These are phyloP conservation scores for Diaporthe sp. DNA, from an alignment of 2,329 filamentous ascomycete genomes.

Conservation along the genomic window DNA sequence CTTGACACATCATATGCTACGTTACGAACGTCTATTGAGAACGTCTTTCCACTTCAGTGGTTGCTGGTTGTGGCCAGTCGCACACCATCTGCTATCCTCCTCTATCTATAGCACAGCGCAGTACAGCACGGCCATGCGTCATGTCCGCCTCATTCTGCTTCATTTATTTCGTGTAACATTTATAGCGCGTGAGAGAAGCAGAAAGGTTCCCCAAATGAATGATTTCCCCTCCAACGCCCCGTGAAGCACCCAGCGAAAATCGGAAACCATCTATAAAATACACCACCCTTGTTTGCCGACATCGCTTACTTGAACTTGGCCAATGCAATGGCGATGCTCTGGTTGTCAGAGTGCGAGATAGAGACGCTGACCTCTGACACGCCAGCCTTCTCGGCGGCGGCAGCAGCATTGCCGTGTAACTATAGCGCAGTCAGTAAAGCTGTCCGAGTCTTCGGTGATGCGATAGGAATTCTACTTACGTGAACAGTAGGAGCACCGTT, in stretches of 20 bases:
- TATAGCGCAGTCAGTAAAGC: conserved; percentile 60
- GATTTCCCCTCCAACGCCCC: conserved; percentile 3
- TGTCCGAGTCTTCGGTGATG: neutral
- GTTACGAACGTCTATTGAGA: conserved; percentile 22
- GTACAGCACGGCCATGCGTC: neutral
- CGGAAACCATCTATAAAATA: neutral
- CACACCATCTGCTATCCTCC: neutral
- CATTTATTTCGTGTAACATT: conserved; percentile 18
- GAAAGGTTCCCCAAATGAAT: neutral
- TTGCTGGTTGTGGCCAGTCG: neutral
- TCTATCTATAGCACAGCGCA: neutral
- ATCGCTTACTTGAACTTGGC: conserved; percentile 75
- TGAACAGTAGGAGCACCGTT: conserved; percentile 86
- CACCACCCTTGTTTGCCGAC: neutral
- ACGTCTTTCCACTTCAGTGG: neutral
- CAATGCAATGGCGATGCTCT: conserved; percentile 94
- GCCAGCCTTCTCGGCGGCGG: conserved; percentile 86
- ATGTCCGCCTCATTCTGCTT: neutral
- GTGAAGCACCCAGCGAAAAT: conserved; percentile 16
- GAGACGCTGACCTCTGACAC: conserved; percentile 92
- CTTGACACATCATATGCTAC: conserved; percentile 19
- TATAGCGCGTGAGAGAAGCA: neutral
- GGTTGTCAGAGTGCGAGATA: conserved; percentile 94
- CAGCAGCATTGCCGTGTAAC: conserved; percentile 88
- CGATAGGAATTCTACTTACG: conserved; percentile 67